Evolutionary conservation across 2,329 filamentous ascomycete genomes (phyloP).

Genomic region (Aspergillus neotritici): DNA sequence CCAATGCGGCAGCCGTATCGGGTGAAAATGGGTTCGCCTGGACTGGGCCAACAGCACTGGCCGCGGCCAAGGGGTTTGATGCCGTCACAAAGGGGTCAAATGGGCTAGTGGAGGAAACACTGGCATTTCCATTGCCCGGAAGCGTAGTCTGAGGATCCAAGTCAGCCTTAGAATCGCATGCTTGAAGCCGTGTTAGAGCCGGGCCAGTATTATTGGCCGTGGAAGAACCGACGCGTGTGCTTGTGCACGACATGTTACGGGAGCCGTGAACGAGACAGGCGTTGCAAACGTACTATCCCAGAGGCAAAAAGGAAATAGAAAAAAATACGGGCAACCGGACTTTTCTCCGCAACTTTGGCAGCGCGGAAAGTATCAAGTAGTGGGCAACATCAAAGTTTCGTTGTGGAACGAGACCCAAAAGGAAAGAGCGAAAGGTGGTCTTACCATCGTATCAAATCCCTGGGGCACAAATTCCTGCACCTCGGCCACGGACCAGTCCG

Average conservation of each 20-base stretch:
- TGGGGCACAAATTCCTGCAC: slow-evolving; percentile 51
- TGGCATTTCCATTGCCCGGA: slow-evolving; percentile 46
- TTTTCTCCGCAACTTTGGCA: no score
- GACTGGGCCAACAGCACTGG: slow-evolving; percentile 40
- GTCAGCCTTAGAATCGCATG: slow-evolving; percentile 15
- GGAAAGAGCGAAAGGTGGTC: slow-evolving; percentile 23
- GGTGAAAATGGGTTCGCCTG: slow-evolving; percentile 73
- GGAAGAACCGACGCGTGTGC: no score
- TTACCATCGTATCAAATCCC: slow-evolving; percentile 48
- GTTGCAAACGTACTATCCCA: no score
- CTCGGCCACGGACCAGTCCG: slow-evolving; percentile 43
- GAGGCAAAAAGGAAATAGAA: no score
- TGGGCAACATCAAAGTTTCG: neutral
- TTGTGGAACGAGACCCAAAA: neutral
- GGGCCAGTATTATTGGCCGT: neutral
- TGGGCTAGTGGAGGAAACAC: slow-evolving; percentile 45
- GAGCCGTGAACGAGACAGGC: no score
- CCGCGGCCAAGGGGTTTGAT: slow-evolving; percentile 48
- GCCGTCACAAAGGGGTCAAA: slow-evolving; percentile 63
- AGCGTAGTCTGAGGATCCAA: slow-evolving; percentile 25
- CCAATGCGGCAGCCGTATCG: slow-evolving; percentile 53
- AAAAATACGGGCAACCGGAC: no score
- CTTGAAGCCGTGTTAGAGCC: slow-evolving; percentile 5
- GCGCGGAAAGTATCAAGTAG: no score
- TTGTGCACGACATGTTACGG: no score